A percentile compares a stretch with the other conserved stretches of the same genome.
Evolutionary conservation across 768 basidiomycete species (phyloP).

Genomic region (Paxillus rubicundulus): DNA sequence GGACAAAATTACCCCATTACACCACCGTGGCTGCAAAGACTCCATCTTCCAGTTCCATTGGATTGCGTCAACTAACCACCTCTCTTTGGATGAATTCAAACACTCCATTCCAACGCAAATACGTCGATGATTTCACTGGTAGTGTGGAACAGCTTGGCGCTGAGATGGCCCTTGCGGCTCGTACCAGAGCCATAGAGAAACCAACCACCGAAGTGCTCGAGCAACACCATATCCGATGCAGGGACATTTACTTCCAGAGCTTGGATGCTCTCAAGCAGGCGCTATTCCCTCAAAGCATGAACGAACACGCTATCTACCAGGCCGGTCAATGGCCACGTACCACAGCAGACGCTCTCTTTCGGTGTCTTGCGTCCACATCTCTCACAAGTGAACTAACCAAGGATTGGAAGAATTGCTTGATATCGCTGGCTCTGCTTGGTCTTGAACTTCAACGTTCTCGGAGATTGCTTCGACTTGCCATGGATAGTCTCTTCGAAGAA

Average conservation of each 20-base stretch:
- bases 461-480: conserved; percentile 30
- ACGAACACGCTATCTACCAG: conserved; percentile 16
- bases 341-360: conserved; percentile 31
- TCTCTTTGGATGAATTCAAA: not conserved
- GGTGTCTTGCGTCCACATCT: conserved; percentile 27
- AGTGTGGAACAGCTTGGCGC: conserved; percentile 14
- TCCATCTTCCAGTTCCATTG: not conserved
- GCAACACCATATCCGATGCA: conserved; percentile 9
- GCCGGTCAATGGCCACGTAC: conserved; percentile 40
- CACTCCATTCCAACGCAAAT: conserved; percentile 11
- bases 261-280: not conserved
- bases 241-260: not conserved
- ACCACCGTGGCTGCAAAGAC: not conserved
- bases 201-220: conserved; percentile 3
- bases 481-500: conserved; percentile 27
- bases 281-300: conserved; percentile 14
- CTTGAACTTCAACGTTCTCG: conserved; percentile 38
- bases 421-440: conserved; percentile 26
- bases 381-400: conserved; percentile 5
- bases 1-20: not conserved
- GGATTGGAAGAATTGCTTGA: conserved; percentile 33
- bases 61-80: conserved; percentile 8
- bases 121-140: conserved; percentile 7
- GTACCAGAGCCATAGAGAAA: not conserved
- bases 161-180: not conserved